Conservation (phyloP, 495 filamentous ascomycete genomes). For the Trichoderma erinaceum region DNA sequence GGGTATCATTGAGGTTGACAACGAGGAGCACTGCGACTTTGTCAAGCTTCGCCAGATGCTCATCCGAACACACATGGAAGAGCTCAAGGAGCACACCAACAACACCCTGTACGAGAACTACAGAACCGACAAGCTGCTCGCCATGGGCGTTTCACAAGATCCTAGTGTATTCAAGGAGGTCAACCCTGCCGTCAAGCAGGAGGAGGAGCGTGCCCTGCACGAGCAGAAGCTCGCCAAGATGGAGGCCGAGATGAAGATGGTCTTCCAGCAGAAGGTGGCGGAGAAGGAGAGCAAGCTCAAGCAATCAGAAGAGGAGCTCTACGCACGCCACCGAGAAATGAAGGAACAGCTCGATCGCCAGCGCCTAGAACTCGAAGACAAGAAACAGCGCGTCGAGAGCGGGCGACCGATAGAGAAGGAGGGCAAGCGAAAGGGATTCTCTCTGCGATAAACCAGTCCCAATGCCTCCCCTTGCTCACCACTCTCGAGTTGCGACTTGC, state of each 20-base stretch:
- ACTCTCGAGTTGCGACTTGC: conserved; percentile 14
- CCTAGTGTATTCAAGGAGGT: conserved; percentile 99
- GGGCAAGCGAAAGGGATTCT: conserved; percentile 96
- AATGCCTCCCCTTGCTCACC: conserved; percentile 16
- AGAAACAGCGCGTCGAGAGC: conserved; percentile 88
- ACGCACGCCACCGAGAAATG: conserved; percentile 97
- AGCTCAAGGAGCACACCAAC: conserved; percentile 99
- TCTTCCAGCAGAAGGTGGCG: conserved; percentile 99
- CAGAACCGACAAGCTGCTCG: conserved; percentile 95
- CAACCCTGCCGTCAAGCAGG: conserved; percentile 99
- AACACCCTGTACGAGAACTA: conserved; percentile 98
- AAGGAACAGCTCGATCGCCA: conserved; percentile 97
- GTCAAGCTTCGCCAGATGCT: conserved; percentile 99
- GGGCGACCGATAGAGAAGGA: conserved; percentile 95
- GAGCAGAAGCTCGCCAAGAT: conserved; percentile 99
- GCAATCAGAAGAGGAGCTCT: conserved; percentile 97
- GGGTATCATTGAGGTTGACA: conserved; percentile 98
- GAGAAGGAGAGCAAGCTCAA: conserved; percentile 99
- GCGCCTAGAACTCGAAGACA: conserved; percentile 90
- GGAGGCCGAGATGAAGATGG: conserved; percentile 99
- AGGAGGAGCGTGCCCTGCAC: conserved; percentile 94
- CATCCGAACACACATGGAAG: conserved; percentile 99
- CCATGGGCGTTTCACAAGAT: conserved; percentile 97
- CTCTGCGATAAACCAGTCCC: conserved; percentile 65
- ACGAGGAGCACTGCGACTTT: conserved; percentile 99